phyloP scores from a whole-genome alignment of 2,329 filamentous ascomycete species.

The Aspergillus melleus region DNA sequence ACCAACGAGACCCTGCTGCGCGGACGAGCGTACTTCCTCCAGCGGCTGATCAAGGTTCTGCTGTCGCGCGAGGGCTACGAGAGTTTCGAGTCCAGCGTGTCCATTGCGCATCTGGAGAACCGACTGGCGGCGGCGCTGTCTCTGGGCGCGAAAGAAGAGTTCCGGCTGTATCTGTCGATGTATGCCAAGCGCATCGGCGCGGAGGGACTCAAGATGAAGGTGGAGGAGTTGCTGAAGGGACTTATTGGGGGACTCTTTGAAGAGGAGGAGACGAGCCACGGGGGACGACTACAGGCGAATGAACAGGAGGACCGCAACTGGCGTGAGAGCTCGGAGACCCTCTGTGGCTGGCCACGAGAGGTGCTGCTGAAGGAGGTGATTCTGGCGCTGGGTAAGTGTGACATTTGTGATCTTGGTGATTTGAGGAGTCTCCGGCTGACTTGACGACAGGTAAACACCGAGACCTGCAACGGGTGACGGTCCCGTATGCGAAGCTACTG shows the following conservation, averaged over 20 bases:
- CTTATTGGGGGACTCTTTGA: slow-evolving; percentile 71
- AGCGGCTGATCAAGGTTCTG: slow-evolving; percentile 85
- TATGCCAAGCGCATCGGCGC: slow-evolving; percentile 94
- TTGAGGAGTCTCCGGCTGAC: slow-evolving; percentile 4
- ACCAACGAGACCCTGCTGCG: slow-evolving; percentile 90
- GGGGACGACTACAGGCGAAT: slow-evolving; percentile 26
- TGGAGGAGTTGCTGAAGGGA: slow-evolving; percentile 84
- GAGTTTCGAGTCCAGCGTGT: slow-evolving; percentile 84
- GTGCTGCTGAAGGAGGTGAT: slow-evolving; percentile 89
- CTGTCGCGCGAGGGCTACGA: slow-evolving; percentile 89
- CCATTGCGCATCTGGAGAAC: slow-evolving; percentile 93
- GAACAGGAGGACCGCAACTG: slow-evolving; percentile 46
- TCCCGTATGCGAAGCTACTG: slow-evolving; percentile 86
- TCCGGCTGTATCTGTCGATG: slow-evolving; percentile 93
- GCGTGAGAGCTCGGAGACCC: slow-evolving; percentile 58
- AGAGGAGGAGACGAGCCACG: slow-evolving; percentile 52
- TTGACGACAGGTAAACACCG: slow-evolving; percentile 70
- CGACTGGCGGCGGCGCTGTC: slow-evolving; percentile 85
- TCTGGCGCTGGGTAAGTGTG: slow-evolving; percentile 78
- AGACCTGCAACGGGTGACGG: slow-evolving; percentile 89
- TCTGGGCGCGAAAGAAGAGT: slow-evolving; percentile 85
- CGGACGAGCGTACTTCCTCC: slow-evolving; percentile 85
- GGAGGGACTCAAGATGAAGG: slow-evolving; percentile 82
- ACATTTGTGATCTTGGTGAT: background rate
- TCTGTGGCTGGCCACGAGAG: slow-evolving; percentile 89